Base-by-base conservation (phyloP, 1,284 basidiomycete species). In the Austroboletus niveus region DNA sequence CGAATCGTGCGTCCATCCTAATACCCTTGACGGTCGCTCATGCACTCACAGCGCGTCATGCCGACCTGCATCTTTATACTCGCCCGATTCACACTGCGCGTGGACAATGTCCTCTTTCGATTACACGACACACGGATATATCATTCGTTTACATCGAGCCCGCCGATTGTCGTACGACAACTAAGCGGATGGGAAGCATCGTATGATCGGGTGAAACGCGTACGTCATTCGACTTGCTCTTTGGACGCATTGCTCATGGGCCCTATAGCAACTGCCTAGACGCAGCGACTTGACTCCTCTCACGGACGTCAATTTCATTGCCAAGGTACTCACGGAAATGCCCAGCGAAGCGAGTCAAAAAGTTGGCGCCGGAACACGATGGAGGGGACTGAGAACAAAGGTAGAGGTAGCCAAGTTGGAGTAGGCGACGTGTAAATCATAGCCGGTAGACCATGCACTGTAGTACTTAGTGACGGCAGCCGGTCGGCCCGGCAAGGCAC, bases 71-170 rank as follows among this genome's bases (percentile, higher is more conserved):
- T 98, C 59, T 96, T 98, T 70, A 84, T 98, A 56, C 82, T 99
- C 9, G 81, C 87, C 1, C 82, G 97, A 8, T 93, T 98, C 69
- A 94, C 92, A n/a, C 77, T 99, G 5, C 84, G 97, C 20, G 94
- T 99, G 44, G 97, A 99, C 69, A 83, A 90, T 51, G 97, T 99
- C 40, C 80, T 98, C 39, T 99, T 99, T 73, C 81, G 97, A 39
- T 82, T 87, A 36, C 87, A 84, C 61, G 97, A 99, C 62, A 95
- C 94, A 0, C 79, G 97, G 38, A 75, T 98, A 56, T 99, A 92
- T 64, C 90, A 95, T 65, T 85, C 87, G 1, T 94, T 98, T 59
- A 47, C 73, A 0, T 82, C 81, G 4, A 54, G 63, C 22, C 78
- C 81, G 8, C 80, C 84, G 0, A 62, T 82, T 17, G 69, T 98